A percentile compares a stretch with the other conserved stretches of the same genome.
phyloP scores from a whole-genome alignment of 768 basidiomycete genomes.

The Lyophyllum semitale region DNA sequence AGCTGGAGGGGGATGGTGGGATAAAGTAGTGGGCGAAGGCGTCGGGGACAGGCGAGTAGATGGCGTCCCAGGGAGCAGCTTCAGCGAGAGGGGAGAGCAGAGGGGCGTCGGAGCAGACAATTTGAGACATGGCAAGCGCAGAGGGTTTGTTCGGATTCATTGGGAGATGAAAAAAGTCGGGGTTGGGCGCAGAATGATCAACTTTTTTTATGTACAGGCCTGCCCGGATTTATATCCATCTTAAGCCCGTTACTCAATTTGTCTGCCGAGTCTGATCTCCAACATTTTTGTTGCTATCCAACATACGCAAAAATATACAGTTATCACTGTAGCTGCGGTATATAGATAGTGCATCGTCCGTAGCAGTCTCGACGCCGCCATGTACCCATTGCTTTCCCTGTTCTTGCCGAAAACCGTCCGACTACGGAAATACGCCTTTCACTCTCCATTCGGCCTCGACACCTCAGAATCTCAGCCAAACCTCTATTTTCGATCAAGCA shows the following conservation, averaged over 20 bases:
- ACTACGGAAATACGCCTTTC: too few species aligned
- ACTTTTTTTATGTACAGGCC: constrained; percentile 25
- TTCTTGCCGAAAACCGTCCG: constrained; percentile 22
- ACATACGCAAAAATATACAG: neutral
- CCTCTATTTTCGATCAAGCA: constrained; percentile 6
- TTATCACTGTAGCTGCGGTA: constrained; percentile 1
- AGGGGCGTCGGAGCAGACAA: constrained; percentile 59
- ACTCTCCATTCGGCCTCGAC: constrained; percentile 9
- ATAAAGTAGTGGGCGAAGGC: constrained; percentile 50
- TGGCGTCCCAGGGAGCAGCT: constrained; percentile 49
- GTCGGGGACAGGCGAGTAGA: constrained; percentile 39
- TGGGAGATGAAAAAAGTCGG: constrained; percentile 16
- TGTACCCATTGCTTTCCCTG: neutral
- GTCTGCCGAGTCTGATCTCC: constrained; percentile 9
- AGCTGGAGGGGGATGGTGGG: constrained; percentile 50
- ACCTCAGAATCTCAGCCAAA: neutral
- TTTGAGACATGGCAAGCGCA: constrained; percentile 53
- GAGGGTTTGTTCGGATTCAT: constrained; percentile 34
- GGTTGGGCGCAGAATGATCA: constrained; percentile 21
- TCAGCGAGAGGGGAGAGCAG: constrained; percentile 56
- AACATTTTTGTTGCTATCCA: neutral
- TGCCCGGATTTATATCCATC: constrained; percentile 33
- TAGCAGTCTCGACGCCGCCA: neutral
- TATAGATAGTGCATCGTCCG: too few species aligned
- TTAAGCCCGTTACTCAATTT: constrained; percentile 19